Evolutionary conservation across 75 land plant species (phyloP).

Genomic region (Picea sitchensis): DNA sequence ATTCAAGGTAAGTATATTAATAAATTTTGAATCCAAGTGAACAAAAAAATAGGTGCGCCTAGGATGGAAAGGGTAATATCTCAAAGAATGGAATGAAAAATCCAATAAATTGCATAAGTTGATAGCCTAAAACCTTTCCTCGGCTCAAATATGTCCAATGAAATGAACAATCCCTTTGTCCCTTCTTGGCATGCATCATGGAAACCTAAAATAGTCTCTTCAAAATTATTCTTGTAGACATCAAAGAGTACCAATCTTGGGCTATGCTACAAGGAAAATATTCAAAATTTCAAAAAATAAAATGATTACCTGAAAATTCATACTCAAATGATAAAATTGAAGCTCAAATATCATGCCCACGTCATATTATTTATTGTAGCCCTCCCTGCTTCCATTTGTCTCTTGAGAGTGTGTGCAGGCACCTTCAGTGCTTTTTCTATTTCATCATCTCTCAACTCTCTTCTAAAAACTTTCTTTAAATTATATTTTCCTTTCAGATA

Average conservation of each 20-base stretch:
- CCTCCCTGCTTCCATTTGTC: constrained; percentile 51
- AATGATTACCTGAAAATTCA: not conserved
- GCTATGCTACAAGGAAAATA: constrained; percentile 67
- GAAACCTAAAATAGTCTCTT: constrained; percentile 50
- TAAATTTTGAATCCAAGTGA: not conserved
- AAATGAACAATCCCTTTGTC: constrained; percentile 71
- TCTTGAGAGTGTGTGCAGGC: constrained; percentile 39
- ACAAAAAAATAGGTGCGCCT: constrained; percentile 34
- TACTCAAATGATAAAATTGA: not conserved
- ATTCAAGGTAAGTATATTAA: too few relatives aligned
- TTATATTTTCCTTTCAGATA: constrained; percentile 36
- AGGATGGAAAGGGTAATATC: constrained; percentile 76
- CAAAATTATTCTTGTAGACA: constrained; percentile 83
- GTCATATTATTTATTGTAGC: constrained; percentile 92
- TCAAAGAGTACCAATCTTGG: constrained; percentile 76
- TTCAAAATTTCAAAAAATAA: not conserved
- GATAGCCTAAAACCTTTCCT: constrained; percentile 76
- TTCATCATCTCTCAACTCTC: constrained; percentile 76
- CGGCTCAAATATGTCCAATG: constrained; percentile 91
- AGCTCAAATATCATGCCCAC: constrained; percentile 41
- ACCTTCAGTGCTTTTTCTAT: constrained; percentile 58
- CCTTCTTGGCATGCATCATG: constrained; percentile 93
- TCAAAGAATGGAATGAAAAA: constrained; percentile 75
- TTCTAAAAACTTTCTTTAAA: constrained; percentile 37
- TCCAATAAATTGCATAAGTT: constrained; percentile 91